Base-by-base conservation (phyloP, 345 rosid species). In the Salix exigua region DNA sequence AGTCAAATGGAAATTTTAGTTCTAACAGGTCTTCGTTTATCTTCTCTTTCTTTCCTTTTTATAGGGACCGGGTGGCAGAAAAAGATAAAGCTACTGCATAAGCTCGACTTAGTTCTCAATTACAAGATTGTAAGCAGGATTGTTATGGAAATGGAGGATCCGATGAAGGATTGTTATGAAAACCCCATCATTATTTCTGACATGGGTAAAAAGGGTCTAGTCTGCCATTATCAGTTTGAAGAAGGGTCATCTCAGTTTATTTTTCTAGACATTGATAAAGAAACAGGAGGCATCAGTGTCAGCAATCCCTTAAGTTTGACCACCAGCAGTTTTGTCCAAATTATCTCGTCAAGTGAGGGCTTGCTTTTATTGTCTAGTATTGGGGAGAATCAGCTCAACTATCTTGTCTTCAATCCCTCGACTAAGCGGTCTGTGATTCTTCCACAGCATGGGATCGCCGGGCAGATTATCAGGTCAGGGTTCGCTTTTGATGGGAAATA, bases 341-440 rank as follows among this genome's bases (percentile, higher is more conserved):
- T 74, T n/a, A 19, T 71, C 37, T 58, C 38, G 58, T 81, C 78
- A 6, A 66, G 71, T 58, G 70, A 69, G 6, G 79, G 76, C 2
- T 65, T 70, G 55, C 70, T 81, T 42, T 62, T 77, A 17, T 42
- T 81, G 60, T 25, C 72, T 11, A 74, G 65, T 44, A 0, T 28
- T 6, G 66, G 70, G 38, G 48, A 70, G 31, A 48, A 53, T 10
- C 44, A 19, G 21, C 55, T 73, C n/a, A 58, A 42, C 30, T 77
- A 69, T 33, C 73, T 23, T 33, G 78, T 74, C 21, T 77, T 77
- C 48, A 44, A 77, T 65, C 78, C 84, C 17, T 12, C 19, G 1
- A 50, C 60, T 31, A 64, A 38, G 28, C 28, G 44, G 30, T n/a
- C n/a, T 38, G 40, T 55, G 26, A 70, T 65, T 30, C 70, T 81